Evolutionary conservation across 495 filamentous ascomycete genomes (phyloP).

Genomic region (Rusavskia elegans): DNA sequence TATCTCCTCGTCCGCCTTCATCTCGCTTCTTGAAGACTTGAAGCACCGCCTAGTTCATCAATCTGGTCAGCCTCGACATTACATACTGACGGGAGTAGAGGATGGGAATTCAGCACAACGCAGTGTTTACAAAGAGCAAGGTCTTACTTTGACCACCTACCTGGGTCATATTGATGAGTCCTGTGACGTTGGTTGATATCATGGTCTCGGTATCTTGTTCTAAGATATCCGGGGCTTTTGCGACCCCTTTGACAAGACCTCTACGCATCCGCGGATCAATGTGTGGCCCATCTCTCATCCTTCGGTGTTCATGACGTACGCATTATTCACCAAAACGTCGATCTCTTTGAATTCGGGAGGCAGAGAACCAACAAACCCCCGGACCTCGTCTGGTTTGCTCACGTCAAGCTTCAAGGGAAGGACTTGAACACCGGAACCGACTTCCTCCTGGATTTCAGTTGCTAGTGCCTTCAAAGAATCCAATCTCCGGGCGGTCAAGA

Average conservation of each 20-base stretch:
- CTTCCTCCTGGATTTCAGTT: constrained; percentile 59
- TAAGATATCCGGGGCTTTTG: constrained; percentile 67
- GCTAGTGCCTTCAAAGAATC: constrained; percentile 65
- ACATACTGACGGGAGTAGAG: too few species aligned
- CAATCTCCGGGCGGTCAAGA: constrained; percentile 72
- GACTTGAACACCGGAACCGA: constrained; percentile 68
- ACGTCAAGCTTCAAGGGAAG: constrained; percentile 76
- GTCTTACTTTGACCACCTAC: neutral
- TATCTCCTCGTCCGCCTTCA: constrained; percentile 73
- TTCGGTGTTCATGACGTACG: constrained; percentile 37
- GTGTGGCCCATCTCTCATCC: neutral
- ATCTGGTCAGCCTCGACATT: neutral
- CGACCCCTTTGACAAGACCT: constrained; percentile 76
- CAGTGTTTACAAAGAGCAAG: neutral
- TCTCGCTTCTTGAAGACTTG: constrained; percentile 66
- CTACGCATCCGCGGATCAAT: constrained; percentile 21
- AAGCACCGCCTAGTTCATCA: constrained; percentile 38
- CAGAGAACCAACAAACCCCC: constrained; percentile 53
- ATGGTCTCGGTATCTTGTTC: constrained; percentile 75
- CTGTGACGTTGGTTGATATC: constrained; percentile 86
- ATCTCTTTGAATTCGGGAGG: constrained; percentile 77
- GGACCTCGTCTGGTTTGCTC: constrained; percentile 60
- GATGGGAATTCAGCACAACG: too few species aligned
- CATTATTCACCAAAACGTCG: constrained; percentile 91
- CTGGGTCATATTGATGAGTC: constrained; percentile 95